These are phyloP conservation scores for Penicillium sp. DNA, from an alignment of 2,329 filamentous ascomycete species.

Conservation along the genomic window DNA sequence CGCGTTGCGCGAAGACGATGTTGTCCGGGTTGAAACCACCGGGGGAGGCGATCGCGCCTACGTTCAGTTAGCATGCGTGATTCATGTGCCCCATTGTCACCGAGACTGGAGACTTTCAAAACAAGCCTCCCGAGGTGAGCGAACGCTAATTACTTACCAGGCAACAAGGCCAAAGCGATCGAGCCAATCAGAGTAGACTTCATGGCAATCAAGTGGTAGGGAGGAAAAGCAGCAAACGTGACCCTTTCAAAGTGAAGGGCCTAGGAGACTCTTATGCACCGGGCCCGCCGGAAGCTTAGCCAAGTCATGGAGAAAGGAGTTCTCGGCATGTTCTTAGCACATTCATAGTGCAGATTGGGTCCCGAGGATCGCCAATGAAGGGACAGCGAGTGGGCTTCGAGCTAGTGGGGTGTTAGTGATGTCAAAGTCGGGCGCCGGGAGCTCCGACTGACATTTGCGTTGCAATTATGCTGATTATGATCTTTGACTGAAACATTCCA, in stretches of 20 bases:
- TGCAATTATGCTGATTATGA: background rate
- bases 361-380: slow-evolving; percentile 15
- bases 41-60: slow-evolving; percentile 22
- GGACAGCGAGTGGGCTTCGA: slow-evolving; percentile 12
- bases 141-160: slow-evolving; percentile 16
- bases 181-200: slow-evolving; percentile 17
- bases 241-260: background rate
- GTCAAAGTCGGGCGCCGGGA: slow-evolving; percentile 5
- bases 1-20: slow-evolving; percentile 33
- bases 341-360: slow-evolving; percentile 7
- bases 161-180: slow-evolving; percentile 17
- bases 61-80: background rate
- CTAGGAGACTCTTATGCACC: slow-evolving; percentile 21
- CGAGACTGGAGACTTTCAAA: background rate
- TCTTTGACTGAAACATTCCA: background rate
- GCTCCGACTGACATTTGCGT: background rate
- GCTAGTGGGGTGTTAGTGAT: slow-evolving; percentile 18
- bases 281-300: slow-evolving; percentile 21
- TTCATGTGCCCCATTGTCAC: background rate
- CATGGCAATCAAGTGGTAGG: slow-evolving; percentile 9
- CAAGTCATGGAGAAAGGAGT: slow-evolving; percentile 8
- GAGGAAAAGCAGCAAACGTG: background rate
- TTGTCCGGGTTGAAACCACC: slow-evolving; percentile 8
- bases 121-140: background rate
- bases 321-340: slow-evolving; percentile 1